Evolutionary conservation across 768 basidiomycete species (phyloP), one percentile per base, ranked within the genome.

Genomic region (Pleurotus giganteus): DNA sequence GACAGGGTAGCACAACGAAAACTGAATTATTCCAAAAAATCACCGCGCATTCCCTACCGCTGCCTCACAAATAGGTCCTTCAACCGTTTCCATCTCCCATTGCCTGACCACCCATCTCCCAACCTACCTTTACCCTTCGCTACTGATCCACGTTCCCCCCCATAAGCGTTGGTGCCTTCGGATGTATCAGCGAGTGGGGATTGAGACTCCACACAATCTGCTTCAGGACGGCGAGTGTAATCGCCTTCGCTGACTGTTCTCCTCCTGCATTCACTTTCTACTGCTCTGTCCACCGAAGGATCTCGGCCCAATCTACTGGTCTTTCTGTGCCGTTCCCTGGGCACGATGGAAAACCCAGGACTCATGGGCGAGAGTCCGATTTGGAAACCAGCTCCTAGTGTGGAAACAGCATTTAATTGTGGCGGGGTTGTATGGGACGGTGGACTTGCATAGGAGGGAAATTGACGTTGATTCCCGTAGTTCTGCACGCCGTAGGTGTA

Each of bases 331-430:
- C 83, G 69, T 59, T 81, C 77, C 44, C 71, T 66, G 19, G 85
- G 86, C 50, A 83, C 73, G 43, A 88, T 77, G n/a, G 78, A 74
- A 60, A 90, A 91, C n/a, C 89, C 89, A 28, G 89, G 89, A 61
- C 86, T 88, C 53, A 86, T 71, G 13, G 89, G 85, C 23, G 86
- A 88, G 36, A 91, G 63, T 4, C 89, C 89, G 59, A 91, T 89
- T 60, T 85, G 84, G 70, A 91, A 84, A 5, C 87, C 89, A 3
- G 72, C 60, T 12, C 77, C 74, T 17, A 80, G 59, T 8, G 72
- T 65, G 1, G 74, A 67, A 5, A 72, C 71, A 13, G 74, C 65
- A 47, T 72, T 70, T 9, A 73, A 65, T 23, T 70, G 68, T n/a
- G 71, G 68, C 37, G 72, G 66, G 15, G 58, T 50, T 21, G 57